Evolutionary conservation across 78 protist species (phyloP), one percentile per base, ranked within the genome.

Genomic region (Mantamonas sphyraenae): DNA sequence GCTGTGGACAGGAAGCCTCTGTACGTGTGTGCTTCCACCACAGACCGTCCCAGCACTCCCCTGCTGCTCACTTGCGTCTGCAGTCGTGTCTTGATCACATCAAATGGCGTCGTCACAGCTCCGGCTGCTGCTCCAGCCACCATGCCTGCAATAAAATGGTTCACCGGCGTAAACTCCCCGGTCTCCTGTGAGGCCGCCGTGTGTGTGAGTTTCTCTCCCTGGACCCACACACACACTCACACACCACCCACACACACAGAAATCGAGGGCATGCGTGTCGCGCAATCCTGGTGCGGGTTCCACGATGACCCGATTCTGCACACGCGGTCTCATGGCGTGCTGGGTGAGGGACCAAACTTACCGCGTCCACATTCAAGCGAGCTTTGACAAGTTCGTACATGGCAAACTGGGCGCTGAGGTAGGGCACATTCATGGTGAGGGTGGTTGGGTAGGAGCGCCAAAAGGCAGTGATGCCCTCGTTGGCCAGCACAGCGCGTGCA

Each of bases 401-500:
- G 30, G 60, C 0, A 33, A 47, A 47, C 56, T 40, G 43, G 19
- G 45, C 20, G 22, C 24, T 33, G 4, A 55, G 59, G 59, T 50
- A 65, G 33, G 71, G 71, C 47, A 65, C 9, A 39, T 65, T 65
- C 71, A 65, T 65, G 31, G 43, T 31, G 10, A 65, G 71, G 28
- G 71, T 65, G 47, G 59, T 50, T 12, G 58, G 58, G 31, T 45
- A 65, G 24, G 62, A 31, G 28, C 2, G 45, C 17, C 2, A 45
- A 3, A 65, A 50, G 1, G 60, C 59, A 24, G 59, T 16, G 20
- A 1, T 0, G 61, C 71, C 71, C 43, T 65, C 71, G 45, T 3
- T 20, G 47, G 26, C 24, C 28, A 43, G 4, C 40, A 45, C 28
- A 24, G 7, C n/a, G n/a, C 70, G 39, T 28, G 57, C 40, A 31